phyloP scores from a whole-genome alignment of 257 asterid genomes.

The Nicotiana undulata region DNA sequence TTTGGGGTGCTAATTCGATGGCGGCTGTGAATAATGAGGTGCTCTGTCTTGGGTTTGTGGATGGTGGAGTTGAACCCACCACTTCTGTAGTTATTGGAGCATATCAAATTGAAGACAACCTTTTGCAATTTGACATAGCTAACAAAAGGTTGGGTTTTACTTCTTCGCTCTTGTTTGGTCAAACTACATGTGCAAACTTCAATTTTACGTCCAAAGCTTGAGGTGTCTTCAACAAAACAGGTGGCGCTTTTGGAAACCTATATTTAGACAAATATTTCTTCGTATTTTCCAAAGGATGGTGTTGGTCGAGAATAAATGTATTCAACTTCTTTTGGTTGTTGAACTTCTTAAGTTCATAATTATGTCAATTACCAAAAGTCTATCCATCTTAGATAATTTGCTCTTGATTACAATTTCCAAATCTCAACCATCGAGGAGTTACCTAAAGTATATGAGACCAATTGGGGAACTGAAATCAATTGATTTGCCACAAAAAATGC shows the following conservation, averaged over 20 bases:
- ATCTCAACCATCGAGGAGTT: too few species aligned
- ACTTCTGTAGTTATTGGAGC: conserved; percentile 35
- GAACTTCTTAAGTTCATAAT: neutral
- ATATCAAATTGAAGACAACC: too few species aligned
- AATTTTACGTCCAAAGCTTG: too few species aligned
- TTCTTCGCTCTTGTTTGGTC: too few species aligned
- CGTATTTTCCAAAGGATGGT: neutral
- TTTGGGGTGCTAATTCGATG: conserved; percentile 46
- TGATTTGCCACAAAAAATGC: too few species aligned
- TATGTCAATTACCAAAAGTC: neutral
- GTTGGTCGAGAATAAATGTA: neutral
- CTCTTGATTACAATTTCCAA: too few species aligned
- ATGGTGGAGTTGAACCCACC: conserved; percentile 13
- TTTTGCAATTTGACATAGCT: too few species aligned
- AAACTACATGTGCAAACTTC: too few species aligned
- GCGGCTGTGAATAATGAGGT: conserved; percentile 14
- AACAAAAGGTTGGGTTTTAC: conserved; percentile 28
- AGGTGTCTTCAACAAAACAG: neutral
- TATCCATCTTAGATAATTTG: too few species aligned
- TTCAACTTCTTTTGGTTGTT: neutral
- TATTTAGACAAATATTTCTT: neutral
- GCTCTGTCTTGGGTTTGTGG: neutral
- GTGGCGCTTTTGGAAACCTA: neutral
- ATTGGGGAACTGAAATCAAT: too few species aligned
- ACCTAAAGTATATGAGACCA: too few species aligned